Evolutionary conservation across 495 filamentous ascomycete genomes (phyloP).

Genomic region (Neurospora cerealis): DNA sequence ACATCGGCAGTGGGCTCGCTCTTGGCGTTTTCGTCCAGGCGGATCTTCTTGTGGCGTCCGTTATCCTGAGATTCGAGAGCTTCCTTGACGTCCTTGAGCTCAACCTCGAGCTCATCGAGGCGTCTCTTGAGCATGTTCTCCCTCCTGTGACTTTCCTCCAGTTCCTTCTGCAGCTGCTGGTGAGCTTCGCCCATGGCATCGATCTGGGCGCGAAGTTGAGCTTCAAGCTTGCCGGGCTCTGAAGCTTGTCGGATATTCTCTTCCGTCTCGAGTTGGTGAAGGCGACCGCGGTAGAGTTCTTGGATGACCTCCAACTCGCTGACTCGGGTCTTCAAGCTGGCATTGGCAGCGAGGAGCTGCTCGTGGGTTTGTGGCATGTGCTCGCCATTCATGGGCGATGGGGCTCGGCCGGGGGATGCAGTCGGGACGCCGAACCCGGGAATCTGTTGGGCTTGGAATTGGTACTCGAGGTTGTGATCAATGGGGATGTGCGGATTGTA

Average conservation of each 20-base stretch:
- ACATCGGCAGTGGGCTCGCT: conserved; percentile 8
- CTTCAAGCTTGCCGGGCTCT: conserved; percentile 42
- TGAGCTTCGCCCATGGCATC: conserved; percentile 34
- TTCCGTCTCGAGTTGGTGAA: conserved; percentile 75
- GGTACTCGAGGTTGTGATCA: conserved; percentile 62
- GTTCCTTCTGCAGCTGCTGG: conserved; percentile 42
- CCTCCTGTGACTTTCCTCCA: conserved; percentile 65
- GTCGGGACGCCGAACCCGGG: conserved; percentile 41
- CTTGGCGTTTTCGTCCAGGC: conserved; percentile 22
- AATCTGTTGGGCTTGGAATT: conserved; percentile 42
- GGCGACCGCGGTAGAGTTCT: conserved; percentile 80
- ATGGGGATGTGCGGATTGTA: conserved; percentile 47
- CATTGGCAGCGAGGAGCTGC: conserved; percentile 64
- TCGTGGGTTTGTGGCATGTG: conserved; percentile 73
- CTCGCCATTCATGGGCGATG: conserved; percentile 61
- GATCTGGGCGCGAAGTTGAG: conserved; percentile 29
- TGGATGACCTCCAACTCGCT: conserved; percentile 94
- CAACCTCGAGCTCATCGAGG: conserved; percentile 66
- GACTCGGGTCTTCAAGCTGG: conserved; percentile 77
- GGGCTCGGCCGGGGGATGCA: conserved; percentile 56
- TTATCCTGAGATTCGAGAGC: conserved; percentile 25
- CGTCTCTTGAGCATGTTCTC: conserved; percentile 77
- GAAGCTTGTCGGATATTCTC: conserved; percentile 49
- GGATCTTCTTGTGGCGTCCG: conserved; percentile 28
- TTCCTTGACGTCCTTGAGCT: conserved; percentile 33